phyloP scores from a whole-genome alignment of 345 rosid species.

The Brassica incana region DNA sequence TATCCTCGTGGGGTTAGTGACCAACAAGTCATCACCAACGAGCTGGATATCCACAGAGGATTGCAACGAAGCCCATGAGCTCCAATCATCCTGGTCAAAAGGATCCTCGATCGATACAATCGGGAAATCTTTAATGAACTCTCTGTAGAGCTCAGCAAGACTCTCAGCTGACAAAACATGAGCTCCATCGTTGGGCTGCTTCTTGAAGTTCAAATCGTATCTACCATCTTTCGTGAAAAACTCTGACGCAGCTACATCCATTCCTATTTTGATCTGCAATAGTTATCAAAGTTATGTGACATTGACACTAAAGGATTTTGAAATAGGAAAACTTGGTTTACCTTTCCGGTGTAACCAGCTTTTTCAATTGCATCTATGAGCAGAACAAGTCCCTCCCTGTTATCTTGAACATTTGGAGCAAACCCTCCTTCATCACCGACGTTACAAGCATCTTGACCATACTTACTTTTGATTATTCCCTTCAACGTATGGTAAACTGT shows the following conservation, averaged over 20 bases:
- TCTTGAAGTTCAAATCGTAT: conserved; percentile 94
- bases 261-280: conserved; percentile 89
- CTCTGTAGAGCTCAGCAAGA: conserved; percentile 80
- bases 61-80: conserved; percentile 82
- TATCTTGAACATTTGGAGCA: conserved; percentile 98
- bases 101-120: conserved; percentile 95
- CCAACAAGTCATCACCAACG: conserved; percentile 95
- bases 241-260: conserved; percentile 99
- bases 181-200: conserved; percentile 90
- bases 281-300: background rate
- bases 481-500: conserved; percentile 86
- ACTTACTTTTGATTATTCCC: conserved; percentile 84
- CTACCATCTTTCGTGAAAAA: conserved; percentile 80
- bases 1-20: conserved; percentile 92
- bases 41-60: conserved; percentile 90
- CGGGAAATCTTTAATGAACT: conserved; percentile 87
- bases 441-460: conserved; percentile 99
- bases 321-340: conserved; percentile 19
- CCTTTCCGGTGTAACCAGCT: conserved; percentile 96
- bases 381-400: conserved; percentile 92
- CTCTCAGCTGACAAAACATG: conserved; percentile 75
- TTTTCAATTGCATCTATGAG: conserved; percentile 95
- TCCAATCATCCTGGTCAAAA: conserved; percentile 99
- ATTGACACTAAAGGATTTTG: background rate
- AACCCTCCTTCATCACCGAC: conserved; percentile 99